Evolutionary conservation across 352 stramenopile genomes (phyloP).

Genomic region (Pythium vanterpoolii): DNA sequence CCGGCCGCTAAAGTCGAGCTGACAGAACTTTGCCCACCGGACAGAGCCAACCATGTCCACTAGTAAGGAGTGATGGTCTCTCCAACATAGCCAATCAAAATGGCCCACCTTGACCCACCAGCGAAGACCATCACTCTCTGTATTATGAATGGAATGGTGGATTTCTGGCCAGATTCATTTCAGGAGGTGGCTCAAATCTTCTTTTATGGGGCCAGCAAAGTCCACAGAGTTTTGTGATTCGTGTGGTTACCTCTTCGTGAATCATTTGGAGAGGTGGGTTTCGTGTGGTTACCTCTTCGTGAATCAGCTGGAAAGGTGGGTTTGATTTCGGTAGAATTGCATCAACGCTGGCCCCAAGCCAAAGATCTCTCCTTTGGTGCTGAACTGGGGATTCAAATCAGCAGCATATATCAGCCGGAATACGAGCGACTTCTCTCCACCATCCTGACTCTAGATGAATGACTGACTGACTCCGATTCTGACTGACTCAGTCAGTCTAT

Average conservation of each 20-base stretch:
- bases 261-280: neutral
- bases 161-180: conserved; percentile 18
- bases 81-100: conserved; percentile 4
- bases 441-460: too few species aligned
- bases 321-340: conserved; percentile 18
- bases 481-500: too few species aligned
- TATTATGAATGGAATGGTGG: neutral
- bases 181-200: conserved; percentile 9
- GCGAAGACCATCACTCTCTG: conserved; percentile 11
- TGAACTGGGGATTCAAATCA: neutral
- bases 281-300: neutral
- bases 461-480: too few species aligned
- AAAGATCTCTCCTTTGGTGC: neutral
- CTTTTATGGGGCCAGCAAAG: neutral
- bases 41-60: conserved; percentile 18
- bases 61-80: conserved; percentile 13
- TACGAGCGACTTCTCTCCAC: too few species aligned
- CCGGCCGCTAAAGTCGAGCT: too few species aligned
- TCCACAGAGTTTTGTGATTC: neutral
- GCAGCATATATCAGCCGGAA: too few species aligned
- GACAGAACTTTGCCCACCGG: conserved; percentile 14
- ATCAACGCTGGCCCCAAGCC: neutral
- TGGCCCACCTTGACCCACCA: neutral
- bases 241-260: neutral
- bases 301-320: neutral